phyloP scores from a whole-genome alignment of 2,329 filamentous ascomycete genomes.

The Seiridium cupressi region DNA sequence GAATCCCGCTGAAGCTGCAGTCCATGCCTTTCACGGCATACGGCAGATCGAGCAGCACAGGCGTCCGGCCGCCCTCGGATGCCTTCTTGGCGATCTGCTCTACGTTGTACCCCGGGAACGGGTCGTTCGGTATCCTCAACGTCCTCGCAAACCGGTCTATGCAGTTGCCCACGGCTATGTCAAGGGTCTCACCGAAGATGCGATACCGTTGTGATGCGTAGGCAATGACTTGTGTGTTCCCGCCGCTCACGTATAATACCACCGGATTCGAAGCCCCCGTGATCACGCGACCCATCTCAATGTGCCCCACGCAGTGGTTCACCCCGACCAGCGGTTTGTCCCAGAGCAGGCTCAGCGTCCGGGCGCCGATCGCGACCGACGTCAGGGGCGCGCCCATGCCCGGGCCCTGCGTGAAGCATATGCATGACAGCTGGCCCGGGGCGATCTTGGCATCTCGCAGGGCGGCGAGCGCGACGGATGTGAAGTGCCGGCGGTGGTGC shows the following conservation, averaged over 20 bases:
- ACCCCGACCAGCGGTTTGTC: slow-evolving; percentile 85
- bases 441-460: slow-evolving; percentile 66
- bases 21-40: slow-evolving; percentile 99
- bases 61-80: slow-evolving; percentile 46
- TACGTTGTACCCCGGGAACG: slow-evolving; percentile 96
- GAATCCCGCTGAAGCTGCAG: slow-evolving; percentile 90
- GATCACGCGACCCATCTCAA: slow-evolving; percentile 95
- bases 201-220: slow-evolving; percentile 93
- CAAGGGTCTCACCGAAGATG: slow-evolving; percentile 96
- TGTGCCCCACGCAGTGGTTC: slow-evolving; percentile 97
- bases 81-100: slow-evolving; percentile 79
- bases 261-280: slow-evolving; percentile 89
- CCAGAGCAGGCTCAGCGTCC: slow-evolving; percentile 83
- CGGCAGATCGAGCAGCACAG: slow-evolving; percentile 73
- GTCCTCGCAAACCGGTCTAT: slow-evolving; percentile 94
- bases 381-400: slow-evolving; percentile 95
- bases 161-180: slow-evolving; percentile 97
- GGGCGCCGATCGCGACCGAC: slow-evolving; percentile 79
- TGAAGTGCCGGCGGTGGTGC: slow-evolving; percentile 87
- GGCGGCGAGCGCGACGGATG: slow-evolving; percentile 75
- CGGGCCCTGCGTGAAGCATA: slow-evolving; percentile 93
- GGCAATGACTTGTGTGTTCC: slow-evolving; percentile 97
- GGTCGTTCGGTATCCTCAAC: slow-evolving; percentile 88
- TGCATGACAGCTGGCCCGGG: slow-evolving; percentile 74
- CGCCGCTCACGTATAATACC: slow-evolving; percentile 91